phyloP scores from a whole-genome alignment of 1,284 basidiomycete genomes.

The Ustilago cynodontis region DNA sequence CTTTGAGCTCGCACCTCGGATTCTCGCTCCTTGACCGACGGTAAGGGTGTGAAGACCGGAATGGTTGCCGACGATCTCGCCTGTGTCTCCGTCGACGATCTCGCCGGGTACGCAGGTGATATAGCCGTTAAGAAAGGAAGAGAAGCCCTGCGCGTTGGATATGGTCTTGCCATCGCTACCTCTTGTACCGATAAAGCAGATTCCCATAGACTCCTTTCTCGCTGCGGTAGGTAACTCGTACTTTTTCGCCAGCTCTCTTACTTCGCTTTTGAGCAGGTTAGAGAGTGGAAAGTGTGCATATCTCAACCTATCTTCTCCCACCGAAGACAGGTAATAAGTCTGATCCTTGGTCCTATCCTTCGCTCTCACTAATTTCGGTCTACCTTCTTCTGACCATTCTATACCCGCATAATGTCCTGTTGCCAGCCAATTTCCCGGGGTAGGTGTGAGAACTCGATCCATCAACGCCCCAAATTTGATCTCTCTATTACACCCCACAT shows the following conservation, averaged over 20 bases:
- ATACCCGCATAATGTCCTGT: constrained; percentile 88
- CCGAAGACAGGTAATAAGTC: constrained; percentile 85
- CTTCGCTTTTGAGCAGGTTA: constrained; percentile 72
- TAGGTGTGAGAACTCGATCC: constrained; percentile 68
- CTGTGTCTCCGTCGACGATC: constrained; percentile 76
- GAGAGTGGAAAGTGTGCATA: constrained; percentile 77
- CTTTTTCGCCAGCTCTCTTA: constrained; percentile 81
- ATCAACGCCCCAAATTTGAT: constrained; percentile 93
- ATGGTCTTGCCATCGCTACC: constrained; percentile 68
- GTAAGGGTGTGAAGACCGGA: constrained; percentile 88
- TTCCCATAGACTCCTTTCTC: constrained; percentile 89
- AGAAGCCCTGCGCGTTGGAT: constrained; percentile 37
- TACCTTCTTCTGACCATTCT: constrained; percentile 72
- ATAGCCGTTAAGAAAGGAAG: constrained; percentile 75
- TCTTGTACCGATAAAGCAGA: constrained; percentile 89
- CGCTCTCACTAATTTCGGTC: constrained; percentile 53
- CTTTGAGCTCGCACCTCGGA: constrained; percentile 77
- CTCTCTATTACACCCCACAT: constrained; percentile 91
- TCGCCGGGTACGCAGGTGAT: constrained; percentile 78
- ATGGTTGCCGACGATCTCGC: constrained; percentile 77
- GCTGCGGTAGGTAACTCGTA: constrained; percentile 81
- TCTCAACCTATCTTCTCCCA: constrained; percentile 49
- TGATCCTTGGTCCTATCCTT: constrained; percentile 80
- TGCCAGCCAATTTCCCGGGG: constrained; percentile 74
- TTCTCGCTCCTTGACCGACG: constrained; percentile 81